Evolutionary conservation across 306 rosid species (phyloP), one percentile per base, ranked within the genome.

Genomic region (Gleditsia sinensis): DNA sequence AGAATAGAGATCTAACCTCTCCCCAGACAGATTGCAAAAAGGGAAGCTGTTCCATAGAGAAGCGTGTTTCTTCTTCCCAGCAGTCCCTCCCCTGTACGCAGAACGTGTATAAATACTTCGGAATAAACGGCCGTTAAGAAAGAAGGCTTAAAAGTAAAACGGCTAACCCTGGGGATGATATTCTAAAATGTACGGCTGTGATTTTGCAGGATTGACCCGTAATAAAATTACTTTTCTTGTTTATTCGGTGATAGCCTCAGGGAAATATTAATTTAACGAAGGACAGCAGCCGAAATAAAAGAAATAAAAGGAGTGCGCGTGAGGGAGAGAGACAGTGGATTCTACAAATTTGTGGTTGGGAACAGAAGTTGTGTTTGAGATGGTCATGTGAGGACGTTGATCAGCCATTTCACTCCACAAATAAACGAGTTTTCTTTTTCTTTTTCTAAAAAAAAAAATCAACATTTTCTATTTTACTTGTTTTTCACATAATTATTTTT

Each of bases 1-100:
- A 20, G 50, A 57, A 60, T 5, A 19, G 45, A 11, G 67, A 62
- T 62, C 68, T 62, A 5, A 36, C 68, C 68, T 20, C 30, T 37
- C 19, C 12, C 30, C 19, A 62, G 68, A 17, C 49, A 37, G 49
- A 37, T 62, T 62, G 27, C 49, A 25, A 62, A 7, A 7, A 20
- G 37, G 50, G 9, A 14, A 62, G 43, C 16, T 28, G 21, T 59
- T 32, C 5, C 0, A 58, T n/a, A 3, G 10, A 61, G 48, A 36
- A 7, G 67, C 67, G n/a, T 20, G 28, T 24, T 34, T 10, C 6
- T 5, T 37, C 46, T 33, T 9, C 46, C 3, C 40, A 6, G 64
- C 5, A 17, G 40, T 7, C 21, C 4, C 39, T 7, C 21, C 4
- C 39, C 3, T 0, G 37, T 9, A 9, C 3, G 7, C 43, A n/a